A percentile compares a stretch with the other conserved stretches of the same genome.
These are phyloP conservation scores for Phyllosticta paracitricarpa DNA, from an alignment of 2,329 filamentous ascomycete genomes.

Conservation along the genomic window DNA sequence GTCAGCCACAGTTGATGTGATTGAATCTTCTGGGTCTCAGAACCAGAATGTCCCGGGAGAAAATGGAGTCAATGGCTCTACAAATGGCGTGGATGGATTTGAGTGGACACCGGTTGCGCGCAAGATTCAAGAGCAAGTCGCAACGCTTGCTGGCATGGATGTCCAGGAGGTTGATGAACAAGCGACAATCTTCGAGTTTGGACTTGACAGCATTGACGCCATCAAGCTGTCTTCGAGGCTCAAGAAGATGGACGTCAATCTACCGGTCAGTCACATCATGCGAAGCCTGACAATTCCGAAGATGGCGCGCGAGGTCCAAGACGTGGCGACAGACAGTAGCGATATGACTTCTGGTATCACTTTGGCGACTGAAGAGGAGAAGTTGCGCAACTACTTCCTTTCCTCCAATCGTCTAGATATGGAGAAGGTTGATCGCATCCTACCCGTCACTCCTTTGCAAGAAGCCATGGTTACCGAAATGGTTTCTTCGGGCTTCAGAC, in stretches of 20 bases:
- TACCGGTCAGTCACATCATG: slow-evolving; percentile 72
- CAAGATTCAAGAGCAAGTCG: slow-evolving; percentile 52
- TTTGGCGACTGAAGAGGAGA: slow-evolving; percentile 16
- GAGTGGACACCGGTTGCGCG: slow-evolving; percentile 49
- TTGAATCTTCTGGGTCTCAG: neutral
- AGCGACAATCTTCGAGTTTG: slow-evolving; percentile 67
- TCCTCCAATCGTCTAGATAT: slow-evolving; percentile 21
- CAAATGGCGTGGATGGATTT: slow-evolving; percentile 32
- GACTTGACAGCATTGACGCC: slow-evolving; percentile 83
- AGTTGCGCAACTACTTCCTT: slow-evolving; percentile 32
- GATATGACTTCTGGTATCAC: slow-evolving; percentile 11
- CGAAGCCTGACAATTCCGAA: slow-evolving; percentile 55
- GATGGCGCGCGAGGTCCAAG: slow-evolving; percentile 37
- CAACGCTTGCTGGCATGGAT: slow-evolving; percentile 48
- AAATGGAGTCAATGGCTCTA: neutral
- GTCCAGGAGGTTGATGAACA: slow-evolving; percentile 43
- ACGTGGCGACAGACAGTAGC: neutral
- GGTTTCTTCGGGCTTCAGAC: slow-evolving; percentile 59
- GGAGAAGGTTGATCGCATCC: slow-evolving; percentile 43
- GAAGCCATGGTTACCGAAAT: slow-evolving; percentile 81
- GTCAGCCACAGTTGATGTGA: slow-evolving; percentile 13
- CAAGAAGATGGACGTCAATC: slow-evolving; percentile 46
- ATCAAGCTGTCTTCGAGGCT: slow-evolving; percentile 73
- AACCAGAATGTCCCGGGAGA: neutral
- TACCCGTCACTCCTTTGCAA: slow-evolving; percentile 75